These are phyloP conservation scores for Coniochaeta prunicola DNA, from an alignment of 2,329 filamentous ascomycete genomes.

Conservation along the genomic window DNA sequence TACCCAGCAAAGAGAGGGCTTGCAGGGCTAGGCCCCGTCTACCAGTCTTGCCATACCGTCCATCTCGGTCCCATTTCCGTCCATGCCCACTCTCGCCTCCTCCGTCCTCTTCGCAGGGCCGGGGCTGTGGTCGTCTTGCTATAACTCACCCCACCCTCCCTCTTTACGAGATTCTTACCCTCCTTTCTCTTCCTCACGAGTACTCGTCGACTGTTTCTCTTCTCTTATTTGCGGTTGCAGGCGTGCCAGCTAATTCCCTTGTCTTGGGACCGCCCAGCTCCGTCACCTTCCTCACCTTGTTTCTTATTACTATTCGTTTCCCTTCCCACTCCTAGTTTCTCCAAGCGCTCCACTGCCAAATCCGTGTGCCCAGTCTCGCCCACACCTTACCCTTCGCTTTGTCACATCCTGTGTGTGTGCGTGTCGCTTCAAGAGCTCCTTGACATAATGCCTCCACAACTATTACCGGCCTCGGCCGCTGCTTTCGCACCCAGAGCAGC, in stretches of 20 bases:
- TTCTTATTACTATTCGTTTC: slow-evolving; percentile 31
- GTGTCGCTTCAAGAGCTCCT: slow-evolving; percentile 14
- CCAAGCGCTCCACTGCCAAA: slow-evolving; percentile 30
- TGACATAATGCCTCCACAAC: slow-evolving; percentile 72
- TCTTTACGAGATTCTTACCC: slow-evolving; percentile 37
- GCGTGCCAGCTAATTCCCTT: slow-evolving; percentile 54
- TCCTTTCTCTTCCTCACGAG: slow-evolving; percentile 47
- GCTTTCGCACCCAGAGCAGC: slow-evolving; percentile 88
- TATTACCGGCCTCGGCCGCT: slow-evolving; percentile 90
- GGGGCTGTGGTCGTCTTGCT: slow-evolving; percentile 14
- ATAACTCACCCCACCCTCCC: slow-evolving; percentile 44
- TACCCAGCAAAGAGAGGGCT: neutral
- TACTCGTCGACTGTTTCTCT: slow-evolving; percentile 50
- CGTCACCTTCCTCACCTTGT: slow-evolving; percentile 37
- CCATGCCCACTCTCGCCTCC: neutral
- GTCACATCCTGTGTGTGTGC: slow-evolving; percentile 23
- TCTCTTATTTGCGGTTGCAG: slow-evolving; percentile 50
- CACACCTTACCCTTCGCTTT: slow-evolving; percentile 9
- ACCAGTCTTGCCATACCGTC: neutral
- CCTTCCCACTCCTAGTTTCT: slow-evolving; percentile 19
- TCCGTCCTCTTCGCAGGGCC: neutral
- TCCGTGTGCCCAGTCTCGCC: slow-evolving; percentile 12
- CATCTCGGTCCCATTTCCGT: neutral
- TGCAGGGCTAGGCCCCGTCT: neutral
- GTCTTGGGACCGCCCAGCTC: slow-evolving; percentile 48